Conservation (phyloP, 2,329 filamentous ascomycete species). For the Talaromyces sp. region DNA sequence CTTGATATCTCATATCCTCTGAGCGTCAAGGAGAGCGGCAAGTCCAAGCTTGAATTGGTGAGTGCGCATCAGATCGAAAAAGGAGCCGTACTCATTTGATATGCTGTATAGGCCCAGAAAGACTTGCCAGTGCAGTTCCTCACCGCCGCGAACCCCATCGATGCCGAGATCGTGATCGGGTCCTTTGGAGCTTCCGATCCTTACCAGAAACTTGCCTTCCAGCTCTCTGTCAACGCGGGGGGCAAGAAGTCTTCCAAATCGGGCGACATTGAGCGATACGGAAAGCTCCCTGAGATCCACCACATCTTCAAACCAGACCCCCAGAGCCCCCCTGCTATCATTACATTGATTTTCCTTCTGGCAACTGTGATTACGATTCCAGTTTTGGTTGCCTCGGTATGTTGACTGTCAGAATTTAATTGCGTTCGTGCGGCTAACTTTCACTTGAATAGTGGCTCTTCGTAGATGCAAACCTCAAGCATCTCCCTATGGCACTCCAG, state of each 20-base stretch:
- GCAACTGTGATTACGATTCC: constrained; percentile 71
- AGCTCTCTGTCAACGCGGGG: constrained; percentile 63
- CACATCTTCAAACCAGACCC: constrained; percentile 83
- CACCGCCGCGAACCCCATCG: constrained; percentile 59
- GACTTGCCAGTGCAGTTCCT: constrained; percentile 84
- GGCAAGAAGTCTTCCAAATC: constrained; percentile 54
- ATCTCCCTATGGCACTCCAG: constrained; percentile 68
- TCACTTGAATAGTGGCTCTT: constrained; percentile 61
- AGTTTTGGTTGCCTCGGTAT: constrained; percentile 63
- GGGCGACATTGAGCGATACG: constrained; percentile 73
- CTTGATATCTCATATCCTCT: constrained; percentile 85
- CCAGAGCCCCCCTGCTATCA: constrained; percentile 70
- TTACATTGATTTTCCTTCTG: constrained; percentile 71
- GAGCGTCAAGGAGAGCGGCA: constrained; percentile 78
- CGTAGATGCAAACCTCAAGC: constrained; percentile 76
- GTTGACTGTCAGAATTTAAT: background rate
- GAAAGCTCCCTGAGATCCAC: constrained; percentile 76
- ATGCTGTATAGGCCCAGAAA: constrained; percentile 63
- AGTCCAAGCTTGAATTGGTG: constrained; percentile 80
- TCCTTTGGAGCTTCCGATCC: constrained; percentile 74
- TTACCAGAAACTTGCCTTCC: constrained; percentile 66
- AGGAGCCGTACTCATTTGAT: background rate
- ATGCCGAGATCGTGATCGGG: constrained; percentile 76
- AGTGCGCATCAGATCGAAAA: constrained; percentile 26
- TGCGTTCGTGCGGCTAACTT: constrained; percentile 13